Evolutionary conservation across 305 asterid species (phyloP).

Genomic region (Solanum aculeatissimum): DNA sequence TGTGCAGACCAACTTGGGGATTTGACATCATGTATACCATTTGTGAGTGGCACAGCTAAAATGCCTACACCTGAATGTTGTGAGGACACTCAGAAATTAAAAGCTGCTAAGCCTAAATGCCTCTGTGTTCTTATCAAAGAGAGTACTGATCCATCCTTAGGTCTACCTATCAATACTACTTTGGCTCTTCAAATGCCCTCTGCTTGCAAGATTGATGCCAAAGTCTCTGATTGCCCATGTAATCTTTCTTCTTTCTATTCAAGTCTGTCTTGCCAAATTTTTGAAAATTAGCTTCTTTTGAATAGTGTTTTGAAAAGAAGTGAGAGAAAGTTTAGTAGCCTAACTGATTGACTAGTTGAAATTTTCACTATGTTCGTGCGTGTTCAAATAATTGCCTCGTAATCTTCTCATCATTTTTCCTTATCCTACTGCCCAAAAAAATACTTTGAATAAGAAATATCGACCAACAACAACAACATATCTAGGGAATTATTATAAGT

Average conservation of each 20-base stretch:
- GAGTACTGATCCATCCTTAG: constrained; percentile 52
- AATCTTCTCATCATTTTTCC: too few relatives aligned
- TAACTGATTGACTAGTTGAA: too few relatives aligned
- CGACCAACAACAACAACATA: too few relatives aligned
- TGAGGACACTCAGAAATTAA: constrained; percentile 32
- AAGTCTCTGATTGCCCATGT: constrained; percentile 60
- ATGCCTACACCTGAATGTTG: constrained; percentile 50
- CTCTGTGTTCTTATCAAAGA: constrained; percentile 59
- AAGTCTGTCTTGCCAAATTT: background rate
- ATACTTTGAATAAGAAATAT: too few relatives aligned
- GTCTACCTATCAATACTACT: constrained; percentile 56
- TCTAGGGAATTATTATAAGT: rapidly evolving
- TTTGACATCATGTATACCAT: constrained; percentile 52
- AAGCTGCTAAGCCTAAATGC: constrained; percentile 44
- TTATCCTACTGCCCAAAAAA: too few relatives aligned
- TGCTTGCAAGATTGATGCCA: constrained; percentile 47
- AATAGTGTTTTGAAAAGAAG: too few relatives aligned
- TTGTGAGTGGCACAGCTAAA: constrained; percentile 47
- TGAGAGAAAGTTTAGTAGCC: too few relatives aligned
- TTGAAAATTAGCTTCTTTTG: background rate
- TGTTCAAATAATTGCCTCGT: too few relatives aligned
- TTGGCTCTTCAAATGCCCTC: constrained; percentile 64
- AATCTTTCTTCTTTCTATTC: background rate
- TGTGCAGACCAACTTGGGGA: background rate
- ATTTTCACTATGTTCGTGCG: too few relatives aligned